Evolutionary conservation across 495 filamentous ascomycete species (phyloP).

Genomic region (Talaromyces ruber): DNA sequence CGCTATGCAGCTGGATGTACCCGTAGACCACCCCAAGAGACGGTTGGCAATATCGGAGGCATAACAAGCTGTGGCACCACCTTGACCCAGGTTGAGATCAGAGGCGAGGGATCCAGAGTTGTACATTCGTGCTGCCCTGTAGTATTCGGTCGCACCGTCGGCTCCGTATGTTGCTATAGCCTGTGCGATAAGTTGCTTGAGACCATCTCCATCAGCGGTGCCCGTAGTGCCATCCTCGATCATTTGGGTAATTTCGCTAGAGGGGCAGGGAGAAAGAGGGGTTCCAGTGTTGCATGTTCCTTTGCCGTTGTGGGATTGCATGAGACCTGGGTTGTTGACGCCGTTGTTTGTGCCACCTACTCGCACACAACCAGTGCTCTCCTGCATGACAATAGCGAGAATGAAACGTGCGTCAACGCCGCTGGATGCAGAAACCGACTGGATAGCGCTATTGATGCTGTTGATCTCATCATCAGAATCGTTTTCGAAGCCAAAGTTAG

Average conservation of each 20-base stretch:
- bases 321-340: conserved; percentile 45
- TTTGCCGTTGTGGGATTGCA: conserved; percentile 44
- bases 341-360: conserved; percentile 36
- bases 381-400: conserved; percentile 50
- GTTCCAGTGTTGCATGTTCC: conserved; percentile 33
- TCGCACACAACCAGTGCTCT: conserved; percentile 49
- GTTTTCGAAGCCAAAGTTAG: conserved; percentile 20
- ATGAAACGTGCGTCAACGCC: conserved; percentile 49
- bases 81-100: conserved; percentile 38
- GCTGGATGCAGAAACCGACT: conserved; percentile 23
- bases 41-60: conserved; percentile 49
- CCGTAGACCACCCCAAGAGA: conserved; percentile 38
- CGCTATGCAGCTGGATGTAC: conserved; percentile 13
- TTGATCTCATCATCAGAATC: conserved; percentile 22
- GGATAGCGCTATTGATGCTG: conserved; percentile 29
- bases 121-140: conserved; percentile 45
- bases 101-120: conserved; percentile 45
- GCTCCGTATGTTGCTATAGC: not conserved
- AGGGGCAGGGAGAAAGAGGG: conserved; percentile 35
- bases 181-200: conserved; percentile 25
- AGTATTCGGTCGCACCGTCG: conserved; percentile 27
- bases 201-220: conserved; percentile 33
- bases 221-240: conserved; percentile 37
- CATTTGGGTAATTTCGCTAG: conserved; percentile 36
- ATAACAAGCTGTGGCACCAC: conserved; percentile 48